These are phyloP conservation scores for Leccinum brunneo-olivaceum DNA, from an alignment of 1,284 basidiomycete genomes.

Conservation along the genomic window DNA sequence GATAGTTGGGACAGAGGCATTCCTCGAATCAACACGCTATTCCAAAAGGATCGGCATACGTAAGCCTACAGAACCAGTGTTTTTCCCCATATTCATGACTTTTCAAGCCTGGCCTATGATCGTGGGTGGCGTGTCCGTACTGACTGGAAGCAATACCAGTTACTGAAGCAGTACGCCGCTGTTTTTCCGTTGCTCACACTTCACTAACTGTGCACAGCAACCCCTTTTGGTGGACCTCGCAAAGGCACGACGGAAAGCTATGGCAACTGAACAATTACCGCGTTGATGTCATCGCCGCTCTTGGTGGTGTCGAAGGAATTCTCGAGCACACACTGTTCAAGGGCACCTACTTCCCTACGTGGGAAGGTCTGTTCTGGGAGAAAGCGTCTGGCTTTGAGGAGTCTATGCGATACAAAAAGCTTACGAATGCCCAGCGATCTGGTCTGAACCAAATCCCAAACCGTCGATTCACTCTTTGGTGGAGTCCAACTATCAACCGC, in stretches of 20 bases:
- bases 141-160: conserved; percentile 97
- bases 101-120: conserved; percentile 83
- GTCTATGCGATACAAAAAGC: conserved; percentile 95
- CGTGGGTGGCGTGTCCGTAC: conserved; percentile 95
- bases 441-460: conserved; percentile 99
- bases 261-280: conserved; percentile 99
- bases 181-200: background rate
- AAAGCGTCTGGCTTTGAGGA: conserved; percentile 93
- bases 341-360: conserved; percentile 91
- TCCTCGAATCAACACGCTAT: conserved; percentile 93
- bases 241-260: conserved; percentile 95
- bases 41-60: conserved; percentile 98
- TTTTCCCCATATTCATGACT: conserved; percentile 41
- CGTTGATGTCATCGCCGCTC: conserved; percentile 97
- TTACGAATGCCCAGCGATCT: conserved; percentile 93
- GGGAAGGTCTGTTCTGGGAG: conserved; percentile 95
- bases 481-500: conserved; percentile 97
- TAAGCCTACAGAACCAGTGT: conserved; percentile 38
- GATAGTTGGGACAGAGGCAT: conserved; percentile 99
- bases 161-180: conserved; percentile 72
- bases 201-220: conserved; percentile 46
- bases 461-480: conserved; percentile 99
- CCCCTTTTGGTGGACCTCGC: conserved; percentile 98
- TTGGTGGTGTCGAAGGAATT: conserved; percentile 97
- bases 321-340: conserved; percentile 98